Evolutionary conservation across 768 basidiomycete genomes (phyloP).

Genomic region (Dioszegia crocea): DNA sequence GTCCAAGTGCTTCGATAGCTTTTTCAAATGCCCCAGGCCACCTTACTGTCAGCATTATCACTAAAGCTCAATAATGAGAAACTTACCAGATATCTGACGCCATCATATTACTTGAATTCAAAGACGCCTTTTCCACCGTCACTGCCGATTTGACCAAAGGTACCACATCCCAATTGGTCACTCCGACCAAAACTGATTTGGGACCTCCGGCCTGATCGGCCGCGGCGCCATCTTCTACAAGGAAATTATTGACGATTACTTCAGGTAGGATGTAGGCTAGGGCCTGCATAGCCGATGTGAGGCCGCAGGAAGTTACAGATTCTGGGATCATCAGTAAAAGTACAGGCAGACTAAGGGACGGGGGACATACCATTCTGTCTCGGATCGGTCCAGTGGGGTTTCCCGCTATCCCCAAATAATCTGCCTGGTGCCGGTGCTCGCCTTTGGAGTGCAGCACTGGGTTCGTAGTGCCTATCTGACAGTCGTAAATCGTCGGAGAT

Average conservation of each 20-base stretch:
- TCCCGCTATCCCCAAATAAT: not conserved
- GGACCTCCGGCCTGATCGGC: not conserved
- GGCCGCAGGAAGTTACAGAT: not conserved
- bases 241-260: not conserved
- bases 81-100: conserved; percentile 3
- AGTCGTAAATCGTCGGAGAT: not conserved
- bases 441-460: not conserved
- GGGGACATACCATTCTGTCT: conserved; percentile 8
- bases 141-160: not conserved
- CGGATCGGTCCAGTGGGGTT: conserved; percentile 3
- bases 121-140: not conserved
- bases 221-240: not conserved
- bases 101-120: conserved; percentile 4
- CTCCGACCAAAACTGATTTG: not conserved
- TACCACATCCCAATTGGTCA: not conserved
- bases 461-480: too few relatives aligned
- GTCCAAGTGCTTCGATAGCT: not conserved
- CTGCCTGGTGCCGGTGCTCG: not conserved
- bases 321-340: not conserved
- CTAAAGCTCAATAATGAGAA: too few relatives aligned
- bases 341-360: not conserved
- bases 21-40: conserved; percentile 9
- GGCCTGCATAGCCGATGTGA: conserved; percentile 1
- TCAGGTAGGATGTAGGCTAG: not conserved
- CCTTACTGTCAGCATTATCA: not conserved